Percentiles rank a stretch among this genome's conserved stretches.
Conservation (phyloP, 2,329 filamentous ascomycete species). For the Aspergillus alliaceus region DNA sequence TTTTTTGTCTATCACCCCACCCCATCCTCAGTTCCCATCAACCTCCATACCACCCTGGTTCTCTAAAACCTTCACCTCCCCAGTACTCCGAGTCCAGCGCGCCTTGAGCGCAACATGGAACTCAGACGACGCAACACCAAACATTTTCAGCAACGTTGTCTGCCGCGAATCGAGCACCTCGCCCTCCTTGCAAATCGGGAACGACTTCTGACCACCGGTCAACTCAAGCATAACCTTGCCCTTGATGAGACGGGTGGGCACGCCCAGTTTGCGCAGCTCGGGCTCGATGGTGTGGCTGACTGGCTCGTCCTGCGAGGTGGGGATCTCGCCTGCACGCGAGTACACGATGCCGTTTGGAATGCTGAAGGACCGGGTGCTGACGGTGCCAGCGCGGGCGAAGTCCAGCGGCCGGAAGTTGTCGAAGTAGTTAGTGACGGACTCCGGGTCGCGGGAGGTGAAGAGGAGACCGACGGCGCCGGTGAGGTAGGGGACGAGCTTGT, state of each 20-base stretch:
- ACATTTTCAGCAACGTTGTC: slow-evolving; percentile 90
- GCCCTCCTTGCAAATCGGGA: slow-evolving; percentile 80
- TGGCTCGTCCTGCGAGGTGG: slow-evolving; percentile 78
- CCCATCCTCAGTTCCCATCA: slow-evolving; percentile 31
- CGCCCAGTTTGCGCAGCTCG: slow-evolving; percentile 81
- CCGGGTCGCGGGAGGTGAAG: slow-evolving; percentile 76
- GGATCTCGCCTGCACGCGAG: slow-evolving; percentile 74
- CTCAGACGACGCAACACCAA: slow-evolving; percentile 85
- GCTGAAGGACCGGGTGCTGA: slow-evolving; percentile 71
- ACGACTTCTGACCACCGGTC: slow-evolving; percentile 51
- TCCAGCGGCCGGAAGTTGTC: slow-evolving; percentile 71
- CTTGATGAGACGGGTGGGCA: slow-evolving; percentile 85
- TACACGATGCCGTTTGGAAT: slow-evolving; percentile 83
- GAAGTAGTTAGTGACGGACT: slow-evolving; percentile 72
- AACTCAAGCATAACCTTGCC: slow-evolving; percentile 78
- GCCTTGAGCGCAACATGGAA: slow-evolving; percentile 81
- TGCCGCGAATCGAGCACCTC: slow-evolving; percentile 85
- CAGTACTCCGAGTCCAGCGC: slow-evolving; percentile 49
- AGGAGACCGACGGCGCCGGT: slow-evolving; percentile 83
- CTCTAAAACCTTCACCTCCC: slow-evolving; percentile 42
- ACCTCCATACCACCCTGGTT: slow-evolving; percentile 44
- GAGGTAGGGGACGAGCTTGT: slow-evolving; percentile 68
- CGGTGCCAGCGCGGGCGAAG: slow-evolving; percentile 84
- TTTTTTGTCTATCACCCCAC: neutral
- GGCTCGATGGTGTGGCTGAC: slow-evolving; percentile 88